Percentiles rank a stretch among this genome's conserved stretches.
Conservation (phyloP, 495 filamentous ascomycete species). For the Pyrenula massariospora region DNA sequence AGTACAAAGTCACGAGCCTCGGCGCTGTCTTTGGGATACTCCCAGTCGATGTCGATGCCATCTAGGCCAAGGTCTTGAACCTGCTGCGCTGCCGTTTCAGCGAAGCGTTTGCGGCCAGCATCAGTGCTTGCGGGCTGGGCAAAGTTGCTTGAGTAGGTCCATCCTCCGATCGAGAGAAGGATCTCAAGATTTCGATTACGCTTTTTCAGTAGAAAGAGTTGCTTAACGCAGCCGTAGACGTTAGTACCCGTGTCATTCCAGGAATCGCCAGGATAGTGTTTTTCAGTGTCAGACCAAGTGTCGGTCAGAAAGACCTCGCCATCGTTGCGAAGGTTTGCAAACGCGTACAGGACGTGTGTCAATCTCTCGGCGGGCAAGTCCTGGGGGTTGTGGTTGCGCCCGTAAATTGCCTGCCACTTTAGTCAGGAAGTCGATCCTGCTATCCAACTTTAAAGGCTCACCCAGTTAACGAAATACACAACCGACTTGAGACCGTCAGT, state of each 20-base stretch:
- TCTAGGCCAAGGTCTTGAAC: conserved; percentile 54
- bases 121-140: conserved; percentile 50
- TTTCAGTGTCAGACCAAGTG: conserved; percentile 75
- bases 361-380: conserved; percentile 79
- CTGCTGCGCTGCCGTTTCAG: conserved; percentile 52
- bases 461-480: conserved; percentile 48
- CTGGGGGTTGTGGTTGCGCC: conserved; percentile 70
- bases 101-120: conserved; percentile 62
- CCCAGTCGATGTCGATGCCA: conserved; percentile 53
- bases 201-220: conserved; percentile 84
- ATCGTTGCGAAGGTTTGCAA: conserved; percentile 69
- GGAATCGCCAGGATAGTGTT: conserved; percentile 74
- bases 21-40: conserved; percentile 27
- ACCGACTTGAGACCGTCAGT: conserved; percentile 25
- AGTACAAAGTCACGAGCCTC: conserved; percentile 62
- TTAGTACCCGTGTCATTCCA: conserved; percentile 61
- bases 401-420: conserved; percentile 63
- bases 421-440: neutral
- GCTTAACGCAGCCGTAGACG: conserved; percentile 85
- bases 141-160: conserved; percentile 91
- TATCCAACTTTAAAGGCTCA: conserved; percentile 13
- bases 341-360: conserved; percentile 87
- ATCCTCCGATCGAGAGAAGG: conserved; percentile 87
- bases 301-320: conserved; percentile 81
- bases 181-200: conserved; percentile 81